Evolutionary conservation across 202 grass and related monocot genomes (phyloP), one percentile per base, ranked within the genome.

Genomic region (Setaria viridis): DNA sequence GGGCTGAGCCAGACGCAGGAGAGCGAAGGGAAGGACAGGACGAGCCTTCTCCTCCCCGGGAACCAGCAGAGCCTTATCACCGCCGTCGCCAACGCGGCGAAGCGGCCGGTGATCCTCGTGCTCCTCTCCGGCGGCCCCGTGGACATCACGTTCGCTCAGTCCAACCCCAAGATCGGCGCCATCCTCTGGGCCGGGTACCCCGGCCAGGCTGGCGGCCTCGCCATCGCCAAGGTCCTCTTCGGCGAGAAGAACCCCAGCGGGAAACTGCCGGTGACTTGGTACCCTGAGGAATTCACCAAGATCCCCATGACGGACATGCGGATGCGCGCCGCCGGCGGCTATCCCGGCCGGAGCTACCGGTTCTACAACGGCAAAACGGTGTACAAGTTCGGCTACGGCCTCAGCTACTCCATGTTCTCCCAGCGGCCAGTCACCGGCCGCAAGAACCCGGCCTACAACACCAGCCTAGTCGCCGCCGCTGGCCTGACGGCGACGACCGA

Each of bases 101-200:
- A 91, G 51, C 73, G 30, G 15, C 95, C 95, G 0, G 87, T 94
- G 15, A 74, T 97, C 69, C 79, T 93, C 39, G 90, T 97, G 33
- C 87, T 97, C n/a, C 86, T 97, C 80, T 91, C 84, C 16, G 95
- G 92, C 30, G 92, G 90, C 9, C 92, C 95, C 0, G 87, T 94
- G 1, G 95, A 94, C 67, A 55, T 97, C 15, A 72, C 89, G 0
- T 94, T 97, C 51, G 87, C 88, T 4, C 88, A 97, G 79, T 21
- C 2, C 1, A 86, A 94, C 69, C 64, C 85, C 0, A 93, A 94
- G 71, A 91, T 97, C 43, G 79, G 89, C 0, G 85, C 83, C 19
- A 92, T 94, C 43, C 67, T 97, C 32, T 97, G 92, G 95, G 90
- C 87, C 0, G 92, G 95, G 4, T 97, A 94, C 74, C 95, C 92